Conservation (phyloP, 106 monocot species). For the Dactylorhiza incarnata region DNA sequence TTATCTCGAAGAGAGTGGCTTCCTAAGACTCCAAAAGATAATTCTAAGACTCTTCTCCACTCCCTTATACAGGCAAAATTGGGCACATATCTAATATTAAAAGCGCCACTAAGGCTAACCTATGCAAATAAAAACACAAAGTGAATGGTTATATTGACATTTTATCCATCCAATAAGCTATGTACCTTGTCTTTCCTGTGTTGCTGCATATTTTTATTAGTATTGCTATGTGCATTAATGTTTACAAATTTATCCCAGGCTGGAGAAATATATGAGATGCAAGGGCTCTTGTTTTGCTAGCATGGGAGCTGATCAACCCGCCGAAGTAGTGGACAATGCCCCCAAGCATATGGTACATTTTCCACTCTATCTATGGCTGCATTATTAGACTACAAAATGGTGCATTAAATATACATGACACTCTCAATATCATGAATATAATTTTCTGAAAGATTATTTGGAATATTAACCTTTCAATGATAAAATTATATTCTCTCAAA, state of each 20-base stretch:
- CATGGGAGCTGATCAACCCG: slow-evolving; percentile 5
- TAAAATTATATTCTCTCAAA: too few species aligned
- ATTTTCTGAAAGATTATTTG: too few species aligned
- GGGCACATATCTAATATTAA: too few species aligned
- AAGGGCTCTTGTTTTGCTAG: slow-evolving; percentile 44
- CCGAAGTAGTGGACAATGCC: slow-evolving; percentile 42
- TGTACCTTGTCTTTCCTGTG: not conserved
- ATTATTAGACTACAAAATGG: not conserved
- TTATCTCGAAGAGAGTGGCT: too few species aligned
- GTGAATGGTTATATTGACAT: not conserved
- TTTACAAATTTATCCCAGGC: not conserved
- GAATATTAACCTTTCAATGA: too few species aligned
- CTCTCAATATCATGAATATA: too few species aligned
- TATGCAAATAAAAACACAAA: too few species aligned
- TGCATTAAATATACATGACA: not conserved
- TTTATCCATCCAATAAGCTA: not conserved
- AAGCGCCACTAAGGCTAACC: too few species aligned
- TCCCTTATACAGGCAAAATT: too few species aligned
- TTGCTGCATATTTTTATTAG: not conserved
- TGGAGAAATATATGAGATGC: slow-evolving; percentile 81
- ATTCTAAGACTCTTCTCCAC: too few species aligned
- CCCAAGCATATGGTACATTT: slow-evolving; percentile 49
- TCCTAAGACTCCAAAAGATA: too few species aligned
- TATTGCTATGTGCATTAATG: not conserved
- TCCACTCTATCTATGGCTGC: not conserved